Evolutionary conservation across 1,284 basidiomycete genomes (phyloP), one percentile per base, ranked within the genome.

Genomic region (Gymnopus androsaceus): DNA sequence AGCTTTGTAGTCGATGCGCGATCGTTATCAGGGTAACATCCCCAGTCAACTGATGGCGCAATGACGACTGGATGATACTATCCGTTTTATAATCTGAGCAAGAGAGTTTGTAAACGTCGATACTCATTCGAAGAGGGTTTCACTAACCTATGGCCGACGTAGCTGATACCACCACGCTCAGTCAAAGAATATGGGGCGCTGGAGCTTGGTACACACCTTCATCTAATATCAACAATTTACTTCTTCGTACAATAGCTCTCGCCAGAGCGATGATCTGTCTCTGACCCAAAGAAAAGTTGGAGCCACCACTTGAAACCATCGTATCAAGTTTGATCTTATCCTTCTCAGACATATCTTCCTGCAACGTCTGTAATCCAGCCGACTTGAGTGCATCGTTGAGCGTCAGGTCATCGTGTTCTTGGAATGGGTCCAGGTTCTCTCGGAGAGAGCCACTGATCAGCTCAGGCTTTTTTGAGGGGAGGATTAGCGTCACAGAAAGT

Each of bases 391-490:
- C 80, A 50, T 74, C 72, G 56, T 84, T 83, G 45, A 87, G 69
- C 2, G 71, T 74, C 0, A 80, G 79, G 66, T 94, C 91, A 49
- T 90, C 87, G 64, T 86, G 78, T 64, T 88, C 78, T 4, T 78
- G 81, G 66, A 92, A 93, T 0, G 91, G 90, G 63, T 88, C 86
- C 11, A 88, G 66, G 63, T 85, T 86, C 51, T 79, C 69, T 8
- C 83, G 73, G 21, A 87, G 67, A 0, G 79, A 77, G 9, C 83
- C 86, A 55, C 79, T 81, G 44, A 88, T 69, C 1, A 88, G 73
- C 59, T 88, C 85, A 8, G 91, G 89, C 78, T 84, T 14, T 31
- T 27, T n/a, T 80, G 50, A 2, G 72, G 69, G 72, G 25, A 19
- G 17, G 51, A 28, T 51, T 25, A 41, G 2, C 7, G 14, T n/a